A percentile compares a stretch with the other conserved stretches of the same genome.
Conservation (phyloP, 441 rosid species). For the Erodium moschatum region DNA sequence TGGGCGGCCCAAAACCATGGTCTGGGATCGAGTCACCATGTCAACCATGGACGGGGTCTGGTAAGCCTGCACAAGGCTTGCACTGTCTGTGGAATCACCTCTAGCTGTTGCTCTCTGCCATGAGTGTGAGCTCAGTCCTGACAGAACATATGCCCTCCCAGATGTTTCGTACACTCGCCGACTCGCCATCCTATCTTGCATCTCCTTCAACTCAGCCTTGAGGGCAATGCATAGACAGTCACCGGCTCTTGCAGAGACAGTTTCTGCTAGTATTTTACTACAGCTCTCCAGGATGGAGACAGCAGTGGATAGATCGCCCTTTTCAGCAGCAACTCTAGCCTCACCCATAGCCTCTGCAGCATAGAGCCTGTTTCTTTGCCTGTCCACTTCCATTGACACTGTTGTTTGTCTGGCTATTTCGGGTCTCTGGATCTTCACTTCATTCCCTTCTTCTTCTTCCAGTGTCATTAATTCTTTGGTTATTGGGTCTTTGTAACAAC, state of each 20-base stretch:
- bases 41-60: constrained; percentile 64
- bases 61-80: constrained; percentile 52
- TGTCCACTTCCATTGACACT: constrained; percentile 57
- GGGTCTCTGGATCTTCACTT: constrained; percentile 46
- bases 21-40: constrained; percentile 65
- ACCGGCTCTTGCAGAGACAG: constrained; percentile 37
- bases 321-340: constrained; percentile 57
- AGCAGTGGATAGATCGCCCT: constrained; percentile 38
- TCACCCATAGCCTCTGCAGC: constrained; percentile 65
- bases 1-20: constrained; percentile 40
- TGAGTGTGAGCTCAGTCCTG: constrained; percentile 66
- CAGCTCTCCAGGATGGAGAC: constrained; percentile 48
- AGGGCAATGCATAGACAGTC: constrained; percentile 44
- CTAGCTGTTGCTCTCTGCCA: constrained; percentile 73
- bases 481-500: constrained; percentile 43
- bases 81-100: constrained; percentile 46
- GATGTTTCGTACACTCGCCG: constrained; percentile 48
- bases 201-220: constrained; percentile 54
- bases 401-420: constrained; percentile 24
- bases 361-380: constrained; percentile 50
- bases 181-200: constrained; percentile 65
- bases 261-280: constrained; percentile 29
- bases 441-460: constrained; percentile 25
- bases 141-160: constrained; percentile 60
- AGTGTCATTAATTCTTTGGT: constrained; percentile 34